These are phyloP conservation scores for Yamadazyma oceani DNA, from an alignment of 1,139 yeast species.

Conservation along the genomic window DNA sequence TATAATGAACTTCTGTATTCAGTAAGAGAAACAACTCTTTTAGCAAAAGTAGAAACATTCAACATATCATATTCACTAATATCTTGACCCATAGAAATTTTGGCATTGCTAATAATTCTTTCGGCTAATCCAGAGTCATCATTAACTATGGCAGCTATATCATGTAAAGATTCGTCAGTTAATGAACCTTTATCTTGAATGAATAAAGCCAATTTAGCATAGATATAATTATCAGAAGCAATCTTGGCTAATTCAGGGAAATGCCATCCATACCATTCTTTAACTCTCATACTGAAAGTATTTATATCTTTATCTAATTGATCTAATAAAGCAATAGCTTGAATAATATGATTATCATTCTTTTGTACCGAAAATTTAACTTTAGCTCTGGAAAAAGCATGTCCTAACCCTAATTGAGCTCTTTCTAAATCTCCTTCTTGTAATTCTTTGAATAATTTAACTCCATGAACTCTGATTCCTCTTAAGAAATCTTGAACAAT, in stretches of 20 bases:
- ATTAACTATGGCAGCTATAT: constrained; percentile 81
- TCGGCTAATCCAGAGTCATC: constrained; percentile 96
- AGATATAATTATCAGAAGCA: constrained; percentile 87
- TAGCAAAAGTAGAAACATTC: constrained; percentile 86
- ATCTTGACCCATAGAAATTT: constrained; percentile 98
- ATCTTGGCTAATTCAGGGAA: constrained; percentile 99
- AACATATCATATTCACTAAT: constrained; percentile 84
- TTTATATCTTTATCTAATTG: constrained; percentile 96
- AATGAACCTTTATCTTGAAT: constrained; percentile 87
- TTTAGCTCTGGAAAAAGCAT: constrained; percentile 97
- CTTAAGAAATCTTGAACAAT: constrained; percentile 92
- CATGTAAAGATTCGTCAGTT: constrained; percentile 83
- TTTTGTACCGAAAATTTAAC: constrained; percentile 98
- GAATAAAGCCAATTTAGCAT: constrained; percentile 78
- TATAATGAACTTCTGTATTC: constrained; percentile 93
- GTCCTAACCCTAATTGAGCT: constrained; percentile 98
- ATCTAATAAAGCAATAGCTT: constrained; percentile 95
- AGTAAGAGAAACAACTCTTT: constrained; percentile 90
- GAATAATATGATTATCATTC: constrained; percentile 97
- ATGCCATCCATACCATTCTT: constrained; percentile 99
- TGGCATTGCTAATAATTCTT: constrained; percentile 83
- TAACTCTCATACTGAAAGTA: constrained; percentile 96
- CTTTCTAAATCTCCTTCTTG: constrained; percentile 95
- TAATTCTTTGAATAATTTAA: constrained; percentile 84
- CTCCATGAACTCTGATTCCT: constrained; percentile 91